Base-by-base conservation (phyloP, 2,329 filamentous ascomycete genomes). In the Clarireedia sp. region DNA sequence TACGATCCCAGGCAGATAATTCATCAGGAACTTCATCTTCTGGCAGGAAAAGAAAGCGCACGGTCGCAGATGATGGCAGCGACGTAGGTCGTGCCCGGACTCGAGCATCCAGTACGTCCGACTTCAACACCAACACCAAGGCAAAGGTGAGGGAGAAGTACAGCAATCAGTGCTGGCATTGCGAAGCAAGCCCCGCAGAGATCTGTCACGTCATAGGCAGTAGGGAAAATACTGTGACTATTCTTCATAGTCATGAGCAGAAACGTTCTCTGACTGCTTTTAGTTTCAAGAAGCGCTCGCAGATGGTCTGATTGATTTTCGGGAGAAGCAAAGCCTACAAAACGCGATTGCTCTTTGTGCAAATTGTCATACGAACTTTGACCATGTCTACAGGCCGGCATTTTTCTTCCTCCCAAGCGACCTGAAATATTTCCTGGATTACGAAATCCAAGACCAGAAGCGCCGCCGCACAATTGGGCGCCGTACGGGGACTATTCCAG, bases 391-490 rank as follows among this genome's bases (percentile, higher is more conserved):
- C 47, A 59, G 58, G 52, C 55, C 58, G 46, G 57, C 26, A 55
- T 60, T 62, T 58, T 60, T 61, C 43, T 57, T 60, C 55, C 51
- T 62, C 55, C 59, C 48, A 56, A 60, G 46, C 51, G 49, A 62
- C 58, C 52, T 62, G 40, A 46, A 60, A 12, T 60, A 62, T 53
- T 62, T 60, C 51, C 51, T 60, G 8, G 55, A 62, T 37, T 59
- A 59, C 43, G 48, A 62, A 46, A 51, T 41, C 56, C 48, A 60
- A 58, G 60, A 59, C 53, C 55, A 47, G 44, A 60, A 54, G 55
- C 52, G 58, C 51, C 51, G 55, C 49, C 53, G 48, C 54, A 60
- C 40, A 59, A 50, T 62, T 2, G 55, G 60, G 57, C 54, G 57
- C 53, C 54, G 54, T 37, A 62, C 56, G n/a, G 52, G 56, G 16